Evolutionary conservation across 768 basidiomycete genomes (phyloP).

Genomic region (Hygrocybe punicea): DNA sequence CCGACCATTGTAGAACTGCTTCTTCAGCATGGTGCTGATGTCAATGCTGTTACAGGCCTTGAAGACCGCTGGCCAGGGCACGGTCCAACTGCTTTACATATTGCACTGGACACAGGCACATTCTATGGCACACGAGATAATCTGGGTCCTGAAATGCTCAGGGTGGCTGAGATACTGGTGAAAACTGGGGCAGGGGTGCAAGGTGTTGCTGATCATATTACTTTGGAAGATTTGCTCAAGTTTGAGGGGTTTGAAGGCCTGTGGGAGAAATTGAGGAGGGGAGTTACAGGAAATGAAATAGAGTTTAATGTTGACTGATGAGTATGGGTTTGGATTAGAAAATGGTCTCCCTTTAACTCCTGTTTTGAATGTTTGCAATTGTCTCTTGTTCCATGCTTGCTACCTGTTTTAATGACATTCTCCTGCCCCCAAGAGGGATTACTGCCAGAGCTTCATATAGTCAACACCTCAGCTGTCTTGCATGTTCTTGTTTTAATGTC

Average conservation of each 20-base stretch:
- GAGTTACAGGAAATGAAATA: neutral
- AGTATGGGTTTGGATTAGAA: no score
- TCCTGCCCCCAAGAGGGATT: no score
- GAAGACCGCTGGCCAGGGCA: neutral
- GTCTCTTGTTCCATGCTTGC: no score
- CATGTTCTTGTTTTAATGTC: no score
- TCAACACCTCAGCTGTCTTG: no score
- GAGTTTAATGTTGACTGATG: no score
- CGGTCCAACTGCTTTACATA: slow-evolving; percentile 11
- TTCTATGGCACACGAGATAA: slow-evolving; percentile 3
- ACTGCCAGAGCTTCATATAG: no score
- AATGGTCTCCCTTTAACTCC: no score
- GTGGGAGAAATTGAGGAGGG: slow-evolving; percentile 10
- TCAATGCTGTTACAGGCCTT: neutral
- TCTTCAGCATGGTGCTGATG: slow-evolving; percentile 7
- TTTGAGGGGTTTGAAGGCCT: slow-evolving; percentile 11
- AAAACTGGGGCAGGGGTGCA: no score
- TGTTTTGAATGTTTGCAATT: no score
- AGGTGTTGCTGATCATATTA: slow-evolving; percentile 2
- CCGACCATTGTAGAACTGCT: neutral
- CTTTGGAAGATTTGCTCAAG: slow-evolving; percentile 4
- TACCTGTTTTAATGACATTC: no score
- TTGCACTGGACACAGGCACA: slow-evolving; percentile 6
- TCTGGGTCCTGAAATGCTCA: slow-evolving; percentile 3
- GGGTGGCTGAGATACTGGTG: neutral